Percentiles rank a stretch among this genome's conserved stretches.
phyloP scores from a whole-genome alignment of 2,329 filamentous ascomycete genomes.

The Magnaporthales sp. region DNA sequence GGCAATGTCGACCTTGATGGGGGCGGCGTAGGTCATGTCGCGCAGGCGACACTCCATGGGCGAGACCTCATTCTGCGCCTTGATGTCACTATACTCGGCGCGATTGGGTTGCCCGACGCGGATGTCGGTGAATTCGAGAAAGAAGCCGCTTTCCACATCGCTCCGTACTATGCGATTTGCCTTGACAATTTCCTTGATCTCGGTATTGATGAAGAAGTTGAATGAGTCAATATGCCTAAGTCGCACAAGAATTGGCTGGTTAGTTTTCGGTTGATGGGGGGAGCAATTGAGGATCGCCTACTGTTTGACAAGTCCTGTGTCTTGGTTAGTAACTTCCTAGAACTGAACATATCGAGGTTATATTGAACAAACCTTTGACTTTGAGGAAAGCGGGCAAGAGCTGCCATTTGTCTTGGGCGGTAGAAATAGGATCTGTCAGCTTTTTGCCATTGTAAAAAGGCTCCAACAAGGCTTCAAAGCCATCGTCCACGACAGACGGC shows the following conservation, averaged over 20 bases:
- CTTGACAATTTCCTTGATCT: slow-evolving; percentile 93
- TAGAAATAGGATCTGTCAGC: slow-evolving; percentile 55
- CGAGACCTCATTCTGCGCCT: slow-evolving; percentile 67
- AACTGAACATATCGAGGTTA: not conserved
- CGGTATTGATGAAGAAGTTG: slow-evolving; percentile 95
- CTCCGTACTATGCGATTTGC: slow-evolving; percentile 83
- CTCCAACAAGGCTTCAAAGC: slow-evolving; percentile 57
- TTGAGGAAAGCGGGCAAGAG: slow-evolving; percentile 94
- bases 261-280: slow-evolving; percentile 5
- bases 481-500: slow-evolving; percentile 46
- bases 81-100: slow-evolving; percentile 63
- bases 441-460: slow-evolving; percentile 62
- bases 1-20: slow-evolving; percentile 85
- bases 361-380: slow-evolving; percentile 60
- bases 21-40: slow-evolving; percentile 96
- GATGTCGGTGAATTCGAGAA: slow-evolving; percentile 88
- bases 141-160: slow-evolving; percentile 88
- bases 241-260: slow-evolving; percentile 4
- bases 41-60: slow-evolving; percentile 94
- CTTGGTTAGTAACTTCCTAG: slow-evolving; percentile 14
- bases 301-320: slow-evolving; percentile 73
- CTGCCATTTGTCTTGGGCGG: slow-evolving; percentile 86
- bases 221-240: slow-evolving; percentile 84
- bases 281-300: slow-evolving; percentile 25
- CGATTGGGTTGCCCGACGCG: slow-evolving; percentile 76